Evolutionary conservation across 2,329 filamentous ascomycete species (phyloP).

Genomic region (Teratosphaeria gauchensis): DNA sequence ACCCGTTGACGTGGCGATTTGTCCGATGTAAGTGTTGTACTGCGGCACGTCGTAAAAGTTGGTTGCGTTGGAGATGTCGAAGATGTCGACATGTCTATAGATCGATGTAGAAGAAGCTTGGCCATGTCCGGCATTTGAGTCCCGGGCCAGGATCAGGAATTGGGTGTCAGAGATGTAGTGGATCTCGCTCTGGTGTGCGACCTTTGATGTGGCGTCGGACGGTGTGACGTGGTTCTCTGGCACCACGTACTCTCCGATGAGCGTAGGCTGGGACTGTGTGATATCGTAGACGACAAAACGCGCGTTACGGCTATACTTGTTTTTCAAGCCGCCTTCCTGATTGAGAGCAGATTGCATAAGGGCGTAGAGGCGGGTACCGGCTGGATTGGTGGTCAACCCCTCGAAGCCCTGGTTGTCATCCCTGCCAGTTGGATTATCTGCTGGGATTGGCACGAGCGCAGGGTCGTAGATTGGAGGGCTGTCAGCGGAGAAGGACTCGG

Average conservation of each 20-base stretch:
- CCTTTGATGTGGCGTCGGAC: constrained; percentile 41
- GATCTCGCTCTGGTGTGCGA: constrained; percentile 60
- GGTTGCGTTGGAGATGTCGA: constrained; percentile 53
- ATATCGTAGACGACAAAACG: constrained; percentile 58
- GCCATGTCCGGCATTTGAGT: constrained; percentile 52
- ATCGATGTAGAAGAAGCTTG: constrained; percentile 38
- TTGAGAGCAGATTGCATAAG: constrained; percentile 57
- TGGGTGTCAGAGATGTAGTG: constrained; percentile 53
- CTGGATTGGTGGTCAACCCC: constrained; percentile 52
- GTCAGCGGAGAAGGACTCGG: constrained; percentile 52
- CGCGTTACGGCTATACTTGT: constrained; percentile 46
- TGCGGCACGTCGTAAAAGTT: constrained; percentile 41
- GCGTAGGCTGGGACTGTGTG: constrained; percentile 29
- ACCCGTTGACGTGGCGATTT: constrained; percentile 42
- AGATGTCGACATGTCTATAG: constrained; percentile 61
- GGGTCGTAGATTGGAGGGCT: constrained; percentile 53
- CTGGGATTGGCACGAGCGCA: constrained; percentile 40
- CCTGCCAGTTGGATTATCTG: constrained; percentile 51
- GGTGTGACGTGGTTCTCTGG: constrained; percentile 41
- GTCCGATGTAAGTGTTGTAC: constrained; percentile 12
- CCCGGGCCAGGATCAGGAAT: constrained; percentile 58
- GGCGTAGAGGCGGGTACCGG: constrained; percentile 55
- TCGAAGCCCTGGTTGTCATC: constrained; percentile 70
- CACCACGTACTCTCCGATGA: constrained; percentile 56
- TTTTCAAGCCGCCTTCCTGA: constrained; percentile 51